Evolutionary conservation across 2,329 filamentous ascomycete species (phyloP), one percentile per base, ranked within the genome.

Genomic region (Exophiala sp.): DNA sequence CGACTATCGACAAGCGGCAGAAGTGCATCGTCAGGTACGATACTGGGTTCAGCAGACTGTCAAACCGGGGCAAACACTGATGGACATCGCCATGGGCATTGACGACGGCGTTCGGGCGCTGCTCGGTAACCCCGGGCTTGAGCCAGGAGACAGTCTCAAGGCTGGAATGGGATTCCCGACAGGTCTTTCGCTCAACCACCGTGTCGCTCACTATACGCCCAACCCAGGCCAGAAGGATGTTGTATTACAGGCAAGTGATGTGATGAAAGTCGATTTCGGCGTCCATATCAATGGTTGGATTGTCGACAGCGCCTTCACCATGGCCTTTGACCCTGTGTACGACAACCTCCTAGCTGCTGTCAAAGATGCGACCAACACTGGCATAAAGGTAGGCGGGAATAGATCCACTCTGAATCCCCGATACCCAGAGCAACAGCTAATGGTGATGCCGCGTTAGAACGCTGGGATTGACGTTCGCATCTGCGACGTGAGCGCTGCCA

Each of bases 251-350:
- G 67, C 83, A 54, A 77, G 80, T 55, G 86, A 94, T 64, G 86
- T 94, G 29, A 78, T 91, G 77, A 90, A 88, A 68, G 82, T 90
- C 6, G 86, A 91, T 62, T 86, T 89, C 62, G 86, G 86, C 42
- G 86, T 90, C 23, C 86, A 91, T 65, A 77, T 90, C 62, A 86
- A 85, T 62, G 86, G 86, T 2, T 77, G 81, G 58, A 91, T 90
- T 63, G 85, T 90, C 50, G 86, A 91, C 70, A 86, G 81, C 58
- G 86, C 86, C 4, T 91, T 89, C 64, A 90, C 86, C 8, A 74
- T 90, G 68, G 76, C 85, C 0, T 90, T 87, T 63, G 83, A 90
- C 61, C 80, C 78, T 19, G 78, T 77, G 57, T 90, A 88, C 66
- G 84, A 90, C 66, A 83, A 83, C 62, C 73, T 91, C 22, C 77